Percentiles rank a stretch among this genome's conserved stretches.
phyloP scores from a whole-genome alignment of 495 filamentous ascomycete genomes.

The Penicillium argentinense region DNA sequence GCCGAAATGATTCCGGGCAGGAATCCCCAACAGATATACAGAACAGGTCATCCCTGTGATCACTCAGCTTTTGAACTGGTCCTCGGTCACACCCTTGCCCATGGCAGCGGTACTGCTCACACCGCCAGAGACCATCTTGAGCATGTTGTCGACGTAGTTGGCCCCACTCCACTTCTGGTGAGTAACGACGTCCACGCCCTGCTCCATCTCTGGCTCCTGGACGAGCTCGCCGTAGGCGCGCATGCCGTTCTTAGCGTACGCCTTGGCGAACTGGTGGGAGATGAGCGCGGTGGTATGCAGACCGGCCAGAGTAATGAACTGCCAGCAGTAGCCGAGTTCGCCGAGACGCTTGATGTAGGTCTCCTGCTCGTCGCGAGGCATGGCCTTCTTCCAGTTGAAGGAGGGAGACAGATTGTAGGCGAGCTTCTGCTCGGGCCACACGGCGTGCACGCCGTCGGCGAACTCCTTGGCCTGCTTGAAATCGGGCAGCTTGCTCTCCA shows the following conservation, averaged over 20 bases:
- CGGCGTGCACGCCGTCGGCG: conserved; percentile 87
- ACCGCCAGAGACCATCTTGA: conserved; percentile 97
- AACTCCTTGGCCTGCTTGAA: conserved; percentile 92
- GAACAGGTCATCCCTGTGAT: neutral
- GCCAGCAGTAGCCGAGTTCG: conserved; percentile 93
- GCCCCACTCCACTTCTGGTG: conserved; percentile 99
- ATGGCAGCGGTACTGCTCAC: conserved; percentile 90
- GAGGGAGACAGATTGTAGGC: conserved; percentile 97
- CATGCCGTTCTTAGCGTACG: conserved; percentile 83
- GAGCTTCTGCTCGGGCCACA: conserved; percentile 95
- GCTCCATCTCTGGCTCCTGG: conserved; percentile 95
- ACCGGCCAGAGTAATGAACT: conserved; percentile 99
- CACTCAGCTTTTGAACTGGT: conserved; percentile 71
- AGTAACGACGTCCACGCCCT: conserved; percentile 87
- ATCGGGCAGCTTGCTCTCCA: conserved; percentile 97
- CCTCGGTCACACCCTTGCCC: conserved; percentile 97
- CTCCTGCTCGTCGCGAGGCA: conserved; percentile 89
- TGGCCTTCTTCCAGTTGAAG: conserved; percentile 99
- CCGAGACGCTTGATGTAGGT: conserved; percentile 93
- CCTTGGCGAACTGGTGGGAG: conserved; percentile 80
- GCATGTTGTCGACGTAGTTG: conserved; percentile 86
- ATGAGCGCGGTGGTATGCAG: conserved; percentile 94
- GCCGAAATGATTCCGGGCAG: conserved; percentile 11
- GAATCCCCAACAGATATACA: conserved; percentile 12
- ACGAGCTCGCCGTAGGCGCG: conserved; percentile 94